phyloP scores from a whole-genome alignment of 495 filamentous ascomycete genomes.

The Cercophora newfieldiana region DNA sequence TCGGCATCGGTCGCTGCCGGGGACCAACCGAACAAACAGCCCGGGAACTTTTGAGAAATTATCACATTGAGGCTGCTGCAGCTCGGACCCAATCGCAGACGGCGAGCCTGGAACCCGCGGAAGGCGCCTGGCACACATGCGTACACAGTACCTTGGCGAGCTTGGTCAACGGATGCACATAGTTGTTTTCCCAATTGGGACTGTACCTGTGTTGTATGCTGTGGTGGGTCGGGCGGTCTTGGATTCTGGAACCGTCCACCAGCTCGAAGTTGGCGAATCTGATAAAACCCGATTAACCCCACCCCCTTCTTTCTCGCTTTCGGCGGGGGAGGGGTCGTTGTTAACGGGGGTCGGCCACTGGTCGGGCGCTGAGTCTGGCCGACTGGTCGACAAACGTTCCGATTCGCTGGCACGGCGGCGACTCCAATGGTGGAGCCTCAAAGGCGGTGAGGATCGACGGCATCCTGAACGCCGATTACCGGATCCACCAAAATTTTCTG shows the following conservation, averaged over 20 bases:
- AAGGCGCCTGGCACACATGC: neutral
- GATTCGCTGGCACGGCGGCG: neutral
- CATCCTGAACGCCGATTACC: neutral
- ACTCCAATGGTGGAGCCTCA: neutral
- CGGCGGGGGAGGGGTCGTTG: neutral
- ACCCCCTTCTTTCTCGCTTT: neutral
- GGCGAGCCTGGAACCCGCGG: neutral
- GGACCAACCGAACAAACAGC: neutral
- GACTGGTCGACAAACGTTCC: neutral
- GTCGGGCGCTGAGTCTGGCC: neutral
- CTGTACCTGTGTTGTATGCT: neutral
- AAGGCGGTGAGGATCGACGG: neutral
- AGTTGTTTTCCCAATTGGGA: too few relatives aligned
- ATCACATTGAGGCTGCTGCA: neutral
- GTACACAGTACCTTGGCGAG: too few relatives aligned
- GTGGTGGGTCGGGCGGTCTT: neutral
- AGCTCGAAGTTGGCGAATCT: neutral
- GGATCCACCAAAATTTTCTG: constrained; percentile 5
- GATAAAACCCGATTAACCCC: neutral
- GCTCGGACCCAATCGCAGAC: neutral
- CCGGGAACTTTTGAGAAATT: neutral
- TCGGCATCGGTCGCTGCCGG: neutral
- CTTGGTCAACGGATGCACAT: neutral
- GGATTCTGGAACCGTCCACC: neutral
- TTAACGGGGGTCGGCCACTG: neutral